Conservation (phyloP, 768 basidiomycete species). For the Termitomyces sp. region DNA sequence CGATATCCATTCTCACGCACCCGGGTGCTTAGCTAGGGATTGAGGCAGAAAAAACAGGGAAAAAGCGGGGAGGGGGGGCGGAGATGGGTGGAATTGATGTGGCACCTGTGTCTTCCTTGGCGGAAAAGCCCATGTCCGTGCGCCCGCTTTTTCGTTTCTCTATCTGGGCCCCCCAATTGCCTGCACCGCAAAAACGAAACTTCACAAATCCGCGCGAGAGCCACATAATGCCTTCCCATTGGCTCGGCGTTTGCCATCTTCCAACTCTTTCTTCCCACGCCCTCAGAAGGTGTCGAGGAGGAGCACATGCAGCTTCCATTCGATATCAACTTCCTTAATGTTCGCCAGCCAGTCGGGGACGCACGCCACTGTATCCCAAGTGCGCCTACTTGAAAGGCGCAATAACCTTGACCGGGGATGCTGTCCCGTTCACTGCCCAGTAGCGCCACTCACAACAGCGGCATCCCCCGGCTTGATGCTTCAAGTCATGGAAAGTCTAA, state of each 20-base stretch:
- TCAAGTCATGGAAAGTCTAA: too few relatives aligned
- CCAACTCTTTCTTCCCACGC: constrained; percentile 16
- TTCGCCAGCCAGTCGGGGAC: too few relatives aligned
- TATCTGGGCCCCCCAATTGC: constrained; percentile 2
- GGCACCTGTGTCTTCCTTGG: constrained; percentile 14
- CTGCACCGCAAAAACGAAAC: constrained; percentile 6
- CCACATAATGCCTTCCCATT: constrained; percentile 21
- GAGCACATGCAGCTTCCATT: too few relatives aligned
- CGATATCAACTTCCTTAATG: too few relatives aligned
- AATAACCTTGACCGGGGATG: too few relatives aligned
- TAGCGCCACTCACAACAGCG: too few relatives aligned
- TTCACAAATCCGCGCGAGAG: constrained; percentile 19
- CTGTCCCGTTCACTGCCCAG: too few relatives aligned
- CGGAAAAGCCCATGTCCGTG: constrained; percentile 22
- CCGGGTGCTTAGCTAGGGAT: too few relatives aligned
- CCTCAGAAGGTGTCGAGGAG: not conserved
- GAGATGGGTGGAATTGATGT: constrained; percentile 7
- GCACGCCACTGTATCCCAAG: too few relatives aligned
- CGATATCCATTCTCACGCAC: not conserved
- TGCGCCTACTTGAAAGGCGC: too few relatives aligned
- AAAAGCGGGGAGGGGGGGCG: constrained; percentile 4
- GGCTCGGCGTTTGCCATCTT: constrained; percentile 36
- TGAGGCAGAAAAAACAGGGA: constrained; percentile 11
- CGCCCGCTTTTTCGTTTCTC: constrained; percentile 11
- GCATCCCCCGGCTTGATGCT: too few relatives aligned